Conservation (phyloP, 805 yeast species). For the Kregervanrija fluxuum region DNA sequence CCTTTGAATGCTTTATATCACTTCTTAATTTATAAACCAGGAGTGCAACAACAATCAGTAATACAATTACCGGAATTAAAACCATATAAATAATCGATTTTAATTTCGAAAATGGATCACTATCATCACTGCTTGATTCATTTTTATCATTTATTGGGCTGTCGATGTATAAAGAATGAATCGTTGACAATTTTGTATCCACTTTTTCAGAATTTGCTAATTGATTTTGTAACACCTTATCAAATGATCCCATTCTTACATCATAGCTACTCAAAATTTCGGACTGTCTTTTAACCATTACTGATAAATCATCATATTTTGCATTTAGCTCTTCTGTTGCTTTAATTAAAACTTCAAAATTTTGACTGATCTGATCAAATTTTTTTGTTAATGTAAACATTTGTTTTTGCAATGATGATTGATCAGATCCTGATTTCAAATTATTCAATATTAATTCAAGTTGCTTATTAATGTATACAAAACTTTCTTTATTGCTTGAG, state of each 20-base stretch:
- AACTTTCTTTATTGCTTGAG: background rate
- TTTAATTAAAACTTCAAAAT: slow-evolving; percentile 3
- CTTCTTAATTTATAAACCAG: slow-evolving; percentile 48
- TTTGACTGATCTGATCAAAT: slow-evolving; percentile 5
- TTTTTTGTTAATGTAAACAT: slow-evolving; percentile 1
- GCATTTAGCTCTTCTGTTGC: slow-evolving; percentile 4
- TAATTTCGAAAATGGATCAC: slow-evolving; percentile 2
- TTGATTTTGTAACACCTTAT: slow-evolving; percentile 9
- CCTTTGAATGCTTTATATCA: slow-evolving; percentile 56
- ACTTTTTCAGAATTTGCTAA: slow-evolving; percentile 8
- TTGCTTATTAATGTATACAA: slow-evolving; percentile 5
- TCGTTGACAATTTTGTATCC: slow-evolving; percentile 6
- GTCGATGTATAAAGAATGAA: background rate
- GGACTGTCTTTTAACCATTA: slow-evolving; percentile 10
- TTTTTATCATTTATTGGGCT: background rate
- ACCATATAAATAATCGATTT: slow-evolving; percentile 15
- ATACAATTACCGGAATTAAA: slow-evolving; percentile 32
- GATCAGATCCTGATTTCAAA: background rate
- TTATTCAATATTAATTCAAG: background rate
- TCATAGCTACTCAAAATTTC: slow-evolving; percentile 12
- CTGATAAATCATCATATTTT: slow-evolving; percentile 6
- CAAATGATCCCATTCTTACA: slow-evolving; percentile 9
- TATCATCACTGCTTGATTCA: background rate
- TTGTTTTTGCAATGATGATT: slow-evolving; percentile 5
- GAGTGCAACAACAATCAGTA: slow-evolving; percentile 34